Percentiles rank a stretch among this genome's conserved stretches.
Conservation (phyloP, 306 rosid species). For the Casuarina cunninghamiana region DNA sequence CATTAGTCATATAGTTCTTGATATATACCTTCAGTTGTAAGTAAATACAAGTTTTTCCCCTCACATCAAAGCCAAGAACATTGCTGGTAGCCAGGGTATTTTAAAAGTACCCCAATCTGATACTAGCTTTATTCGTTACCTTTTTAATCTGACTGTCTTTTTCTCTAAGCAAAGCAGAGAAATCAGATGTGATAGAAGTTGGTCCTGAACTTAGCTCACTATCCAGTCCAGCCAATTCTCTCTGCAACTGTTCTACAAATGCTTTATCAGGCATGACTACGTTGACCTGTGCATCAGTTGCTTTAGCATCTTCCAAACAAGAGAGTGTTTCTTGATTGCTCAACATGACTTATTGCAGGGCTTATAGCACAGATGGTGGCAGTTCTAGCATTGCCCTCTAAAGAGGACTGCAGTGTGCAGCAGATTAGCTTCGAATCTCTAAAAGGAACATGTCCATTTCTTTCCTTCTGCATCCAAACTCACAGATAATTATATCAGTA, state of each 20-base stretch:
- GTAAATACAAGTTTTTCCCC: background rate
- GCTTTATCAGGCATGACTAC: constrained; percentile 94
- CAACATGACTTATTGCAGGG: constrained; percentile 88
- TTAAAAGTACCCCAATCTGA: background rate
- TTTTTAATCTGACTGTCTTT: constrained; percentile 79
- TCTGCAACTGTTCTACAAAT: constrained; percentile 86
- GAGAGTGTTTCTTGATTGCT: constrained; percentile 96
- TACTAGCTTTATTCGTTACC: constrained; percentile 41
- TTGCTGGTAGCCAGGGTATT: constrained; percentile 13
- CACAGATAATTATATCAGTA: constrained; percentile 11
- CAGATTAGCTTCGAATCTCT: constrained; percentile 98
- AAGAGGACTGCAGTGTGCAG: constrained; percentile 84
- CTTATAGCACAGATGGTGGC: constrained; percentile 97
- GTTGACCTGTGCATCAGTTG: constrained; percentile 88
- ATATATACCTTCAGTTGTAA: background rate
- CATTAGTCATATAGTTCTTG: background rate
- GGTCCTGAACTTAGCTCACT: constrained; percentile 60
- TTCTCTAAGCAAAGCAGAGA: constrained; percentile 60
- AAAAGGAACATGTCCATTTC: constrained; percentile 94
- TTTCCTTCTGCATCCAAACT: constrained; percentile 74
- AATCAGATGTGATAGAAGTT: constrained; percentile 41
- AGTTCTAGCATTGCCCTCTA: constrained; percentile 97
- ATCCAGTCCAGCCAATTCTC: constrained; percentile 80
- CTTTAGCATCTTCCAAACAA: constrained; percentile 91
- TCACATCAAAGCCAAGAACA: constrained; percentile 2